Base-by-base conservation (phyloP, 768 basidiomycete species). In the Calocera viscosa region DNA sequence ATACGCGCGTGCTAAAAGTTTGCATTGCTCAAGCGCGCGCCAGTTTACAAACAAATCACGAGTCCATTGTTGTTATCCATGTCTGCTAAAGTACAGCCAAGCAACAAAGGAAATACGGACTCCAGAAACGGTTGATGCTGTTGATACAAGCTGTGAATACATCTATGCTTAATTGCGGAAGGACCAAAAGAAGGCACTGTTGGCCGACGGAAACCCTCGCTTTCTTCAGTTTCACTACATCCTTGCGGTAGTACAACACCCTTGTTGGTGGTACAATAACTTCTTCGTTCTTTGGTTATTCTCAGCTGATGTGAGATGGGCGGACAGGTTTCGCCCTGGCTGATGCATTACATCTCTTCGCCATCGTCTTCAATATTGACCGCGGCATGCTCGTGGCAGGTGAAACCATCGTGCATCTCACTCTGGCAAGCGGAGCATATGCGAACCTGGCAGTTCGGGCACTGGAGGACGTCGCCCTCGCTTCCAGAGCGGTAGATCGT, bases 371-470 rank as follows among this genome's bases (percentile, higher is more conserved):
- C 53, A 28, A 16, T 32, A 16, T 19, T 3, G 19, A 3, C 16
- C 8, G 43, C 71, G 22, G 68, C 67, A 64, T 71, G 70, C 39
- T 88, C 84, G 22, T 79, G 78, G 72, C 90, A 92, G n/a, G 78
- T 77, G 64, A 86, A 74, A 1, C 83, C 86, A 33, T 89, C 87
- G 72, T 91, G 90, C 67, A 78, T 78, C 72, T 83, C 80, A 34
- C 80, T 76, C 41, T 80, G 78, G 70, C 89, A 91, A 39, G 78
- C 74, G 0, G 86, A 77, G 72, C 89, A 91, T 60, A 90, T 87
- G n/a, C 84, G 81, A 5, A 80, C 71, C 19, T 88, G 80, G 71
- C 89, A 91, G 1, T 84, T 83, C 1, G 87, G 88, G 65, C 89
- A 91, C 65, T 86, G 86, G 38, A 90, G 73, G 10, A 82, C 77